Evolutionary conservation across 2,329 filamentous ascomycete species (phyloP), one percentile per base, ranked within the genome.

Genomic region (Colletotrichum australisinense): DNA sequence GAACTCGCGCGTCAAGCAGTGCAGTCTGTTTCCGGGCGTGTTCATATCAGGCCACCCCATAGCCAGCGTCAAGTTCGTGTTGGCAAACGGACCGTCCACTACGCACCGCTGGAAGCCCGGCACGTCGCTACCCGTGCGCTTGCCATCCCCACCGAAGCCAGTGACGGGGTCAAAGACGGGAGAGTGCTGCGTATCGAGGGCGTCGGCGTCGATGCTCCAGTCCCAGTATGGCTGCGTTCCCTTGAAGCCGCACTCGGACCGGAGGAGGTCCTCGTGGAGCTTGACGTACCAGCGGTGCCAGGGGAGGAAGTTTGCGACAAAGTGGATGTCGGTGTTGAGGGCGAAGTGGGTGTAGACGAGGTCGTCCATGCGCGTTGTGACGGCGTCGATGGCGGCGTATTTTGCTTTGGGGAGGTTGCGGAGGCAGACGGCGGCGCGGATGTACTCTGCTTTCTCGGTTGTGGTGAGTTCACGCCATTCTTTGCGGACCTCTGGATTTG

Each of bases 161-260:
- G 79, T 77, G 3, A 75, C 69, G 2, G 78, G 66, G 30, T 82
- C 78, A 46, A 83, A 83, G 32, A 83, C 67, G 3, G 76, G 76
- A 0, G 81, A 82, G 59, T n/a, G 52, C 1, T 73, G 49, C 26
- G 75, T 65, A 26, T 55, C 57, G 2, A 32, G 14, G n/a, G 64
- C 63, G 66, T 74, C 73, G 55, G 73, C 74, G 62, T 80, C 78
- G 24, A 79, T 73, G 22, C 73, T 78, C 78, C 77, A 80, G 68
- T 80, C 78, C 79, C 80, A 81, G 72, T 81, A 79, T 52, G 82
- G 81, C 66, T 83, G 81, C 11, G 74, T 69, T 22, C 80, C 81
- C 5, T 62, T 76, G 74, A 79, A 83, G 60, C 77, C 77, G 67
- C 82, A 83, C 63, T 80, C 77, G 1, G 65, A 76, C 26, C 77